Conservation (phyloP, 306 rosid species). For the Glycyrrhiza uralensis region DNA sequence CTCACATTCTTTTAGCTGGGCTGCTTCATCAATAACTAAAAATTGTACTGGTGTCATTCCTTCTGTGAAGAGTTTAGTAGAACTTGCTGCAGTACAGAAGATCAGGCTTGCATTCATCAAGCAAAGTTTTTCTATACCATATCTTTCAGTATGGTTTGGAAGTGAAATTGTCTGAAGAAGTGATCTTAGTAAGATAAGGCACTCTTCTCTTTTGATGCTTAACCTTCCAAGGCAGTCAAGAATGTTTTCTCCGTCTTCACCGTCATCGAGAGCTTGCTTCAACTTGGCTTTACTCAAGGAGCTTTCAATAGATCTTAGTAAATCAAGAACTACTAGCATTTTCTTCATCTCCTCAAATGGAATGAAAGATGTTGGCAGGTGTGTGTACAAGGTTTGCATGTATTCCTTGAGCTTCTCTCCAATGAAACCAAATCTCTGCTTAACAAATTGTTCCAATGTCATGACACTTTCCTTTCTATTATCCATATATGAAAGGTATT, state of each 20-base stretch:
- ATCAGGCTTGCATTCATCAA: constrained; percentile 36
- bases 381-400: constrained; percentile 36
- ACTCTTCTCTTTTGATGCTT: neutral
- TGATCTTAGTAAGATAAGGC: constrained; percentile 5
- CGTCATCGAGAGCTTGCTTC: neutral
- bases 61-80: constrained; percentile 28
- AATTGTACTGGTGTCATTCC: neutral
- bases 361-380: constrained; percentile 54
- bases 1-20: constrained; percentile 62
- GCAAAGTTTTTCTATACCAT: neutral
- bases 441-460: constrained; percentile 34
- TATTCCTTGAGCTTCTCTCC: constrained; percentile 7
- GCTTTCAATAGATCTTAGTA: constrained; percentile 22
- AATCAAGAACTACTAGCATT: constrained; percentile 19
- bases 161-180: constrained; percentile 11
- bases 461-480: neutral
- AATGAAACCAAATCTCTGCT: constrained; percentile 8
- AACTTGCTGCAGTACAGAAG: constrained; percentile 46
- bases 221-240: neutral
- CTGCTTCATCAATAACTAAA: constrained; percentile 63
- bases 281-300: neutral
- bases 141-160: neutral
- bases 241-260: neutral
- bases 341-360: constrained; percentile 21
- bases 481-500: constrained; percentile 21